phyloP scores from a whole-genome alignment of 345 rosid genomes.

The Eucalyptus pauciflora region DNA sequence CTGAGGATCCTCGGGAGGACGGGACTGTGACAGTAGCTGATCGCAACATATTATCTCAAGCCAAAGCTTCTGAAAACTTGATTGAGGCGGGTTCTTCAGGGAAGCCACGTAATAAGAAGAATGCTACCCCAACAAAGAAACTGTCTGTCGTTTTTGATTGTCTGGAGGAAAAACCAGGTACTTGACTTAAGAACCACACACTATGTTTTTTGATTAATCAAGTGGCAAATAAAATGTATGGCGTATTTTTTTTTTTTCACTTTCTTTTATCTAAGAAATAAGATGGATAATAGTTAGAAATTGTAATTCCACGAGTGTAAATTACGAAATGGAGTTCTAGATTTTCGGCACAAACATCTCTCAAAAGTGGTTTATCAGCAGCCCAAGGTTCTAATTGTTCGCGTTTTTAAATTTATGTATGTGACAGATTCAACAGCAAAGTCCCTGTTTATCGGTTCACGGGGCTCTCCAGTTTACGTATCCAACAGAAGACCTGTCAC shows the following conservation, averaged over 20 bases:
- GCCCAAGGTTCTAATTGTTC: neutral
- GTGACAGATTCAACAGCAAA: neutral
- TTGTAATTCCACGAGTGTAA: neutral
- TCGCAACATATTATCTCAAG: neutral
- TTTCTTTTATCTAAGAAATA: neutral
- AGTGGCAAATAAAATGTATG: neutral
- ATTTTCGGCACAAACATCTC: neutral
- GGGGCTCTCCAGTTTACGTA: neutral
- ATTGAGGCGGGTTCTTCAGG: neutral
- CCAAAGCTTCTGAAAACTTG: neutral
- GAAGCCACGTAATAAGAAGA: neutral
- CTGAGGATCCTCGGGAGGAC: neutral
- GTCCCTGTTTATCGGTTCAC: neutral
- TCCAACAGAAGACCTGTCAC: conserved; percentile 24
- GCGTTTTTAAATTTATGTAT: neutral
- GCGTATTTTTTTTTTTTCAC: neutral
- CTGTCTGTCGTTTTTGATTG: neutral
- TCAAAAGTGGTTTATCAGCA: neutral
- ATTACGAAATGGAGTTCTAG: neutral
- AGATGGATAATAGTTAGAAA: neutral
- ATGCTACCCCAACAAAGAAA: neutral
- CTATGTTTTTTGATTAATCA: neutral
- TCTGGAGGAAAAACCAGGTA: neutral
- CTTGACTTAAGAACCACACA: neutral
- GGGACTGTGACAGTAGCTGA: neutral